Base-by-base conservation (phyloP, 257 asterid species). In the Solanum medicagineum region DNA sequence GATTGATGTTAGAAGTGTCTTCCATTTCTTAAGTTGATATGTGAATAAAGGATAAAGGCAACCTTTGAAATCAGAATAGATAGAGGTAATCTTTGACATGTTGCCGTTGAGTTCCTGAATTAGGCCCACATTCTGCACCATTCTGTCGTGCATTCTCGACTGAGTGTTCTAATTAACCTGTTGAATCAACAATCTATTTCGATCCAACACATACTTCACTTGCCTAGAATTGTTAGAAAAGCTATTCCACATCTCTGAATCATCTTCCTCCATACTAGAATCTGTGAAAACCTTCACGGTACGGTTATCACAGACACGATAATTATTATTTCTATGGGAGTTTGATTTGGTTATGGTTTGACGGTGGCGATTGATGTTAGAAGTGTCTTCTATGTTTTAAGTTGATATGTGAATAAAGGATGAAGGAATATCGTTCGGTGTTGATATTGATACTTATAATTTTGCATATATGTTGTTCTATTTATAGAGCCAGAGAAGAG, bases 151-250 rank as follows among this genome's bases (percentile, higher is more conserved):
- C 51, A 86, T 56, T 83, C 89, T 93, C 14, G 97, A 94, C 81
- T 90, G 96, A 90, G 92, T 95, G 24, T 93, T 94, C 86, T 94
- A 92, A 73, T 94, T 93, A 82, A 94, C 98, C 68, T 94, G 94
- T 91, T 15, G 74, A 66, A 94, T 94, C 86, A 93, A 90, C 17
- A 75, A 81, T 32, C 98, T 90, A 84, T 94, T 94, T 87, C 90
- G 95, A 81, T 94, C 95, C 84, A 94, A 90, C 84, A 94, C 92
- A 63, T 93, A 88, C 80, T 93, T 95, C 36, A 94, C 97, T 83
- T 89, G 89, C 17, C 89, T 93, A 89, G 91, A 93, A 22, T 88
- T 93, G 20, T 90, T 87, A 49, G 87, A 87, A 87, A 94, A 89
- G 29, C 91, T 86, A 14, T 87, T 85, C 96, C 97, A 94, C 68